Percentiles rank a stretch among this genome's conserved stretches.
Conservation (phyloP, 768 basidiomycete genomes). For the Kwoniella bestiolae region DNA sequence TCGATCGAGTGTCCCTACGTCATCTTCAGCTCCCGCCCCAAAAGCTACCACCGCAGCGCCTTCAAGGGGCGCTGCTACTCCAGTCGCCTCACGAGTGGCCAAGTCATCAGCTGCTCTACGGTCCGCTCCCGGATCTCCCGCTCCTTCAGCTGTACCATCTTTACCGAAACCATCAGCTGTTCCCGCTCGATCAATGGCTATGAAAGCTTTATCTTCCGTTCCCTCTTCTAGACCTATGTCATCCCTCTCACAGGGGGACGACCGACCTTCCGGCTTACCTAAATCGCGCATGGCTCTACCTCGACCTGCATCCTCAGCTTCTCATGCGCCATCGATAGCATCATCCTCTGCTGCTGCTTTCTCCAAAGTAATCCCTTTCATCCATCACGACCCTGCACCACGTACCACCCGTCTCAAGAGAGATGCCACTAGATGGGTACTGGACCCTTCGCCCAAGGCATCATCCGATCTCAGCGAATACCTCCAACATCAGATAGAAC, state of each 20-base stretch:
- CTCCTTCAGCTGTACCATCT: constrained; percentile 48
- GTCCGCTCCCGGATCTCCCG: constrained; percentile 37
- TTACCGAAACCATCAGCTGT: constrained; percentile 24
- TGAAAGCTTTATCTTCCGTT: constrained; percentile 47
- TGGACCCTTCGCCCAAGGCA: constrained; percentile 79
- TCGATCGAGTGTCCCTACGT: constrained; percentile 58
- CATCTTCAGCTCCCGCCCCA: constrained; percentile 53
- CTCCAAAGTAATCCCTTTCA: constrained; percentile 59
- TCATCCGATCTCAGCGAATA: constrained; percentile 80
- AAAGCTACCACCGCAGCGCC: constrained; percentile 54
- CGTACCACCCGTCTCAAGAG: constrained; percentile 69
- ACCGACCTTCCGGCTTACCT: constrained; percentile 37
- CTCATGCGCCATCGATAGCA: constrained; percentile 61
- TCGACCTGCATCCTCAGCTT: constrained; percentile 60
- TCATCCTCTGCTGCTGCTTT: constrained; percentile 26
- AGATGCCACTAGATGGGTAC: constrained; percentile 79
- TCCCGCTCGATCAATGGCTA: constrained; percentile 44
- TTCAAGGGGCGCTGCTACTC: constrained; percentile 25
- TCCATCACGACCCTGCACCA: constrained; percentile 65
- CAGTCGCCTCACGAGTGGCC: constrained; percentile 26
- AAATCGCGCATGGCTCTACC: constrained; percentile 56
- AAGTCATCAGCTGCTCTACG: constrained; percentile 20
- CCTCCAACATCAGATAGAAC: constrained; percentile 89
- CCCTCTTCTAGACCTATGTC: constrained; percentile 54
- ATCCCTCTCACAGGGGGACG: constrained; percentile 50